Evolutionary conservation across 768 basidiomycete species (phyloP).

Genomic region (Scleroderma citrinum): DNA sequence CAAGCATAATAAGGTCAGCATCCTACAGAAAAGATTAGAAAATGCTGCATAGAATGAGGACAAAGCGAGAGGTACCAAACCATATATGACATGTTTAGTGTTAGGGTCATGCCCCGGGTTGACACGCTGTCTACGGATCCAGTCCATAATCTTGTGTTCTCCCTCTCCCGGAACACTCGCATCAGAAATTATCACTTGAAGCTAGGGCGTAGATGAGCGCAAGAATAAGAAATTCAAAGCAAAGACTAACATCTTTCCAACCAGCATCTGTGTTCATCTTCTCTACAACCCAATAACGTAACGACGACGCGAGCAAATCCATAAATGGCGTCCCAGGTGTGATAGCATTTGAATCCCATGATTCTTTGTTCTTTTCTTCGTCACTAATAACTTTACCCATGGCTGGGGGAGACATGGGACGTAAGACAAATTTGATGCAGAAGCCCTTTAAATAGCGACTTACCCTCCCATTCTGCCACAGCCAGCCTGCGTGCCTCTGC

Average conservation of each 20-base stretch:
- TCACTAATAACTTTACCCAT: conserved; percentile 87
- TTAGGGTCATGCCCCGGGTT: conserved; percentile 93
- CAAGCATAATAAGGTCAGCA: conserved; percentile 98
- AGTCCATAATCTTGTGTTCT: conserved; percentile 99
- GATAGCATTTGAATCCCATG: conserved; percentile 99
- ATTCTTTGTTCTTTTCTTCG: conserved; percentile 74
- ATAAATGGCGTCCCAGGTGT: conserved; percentile 99
- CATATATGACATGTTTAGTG: conserved; percentile 95
- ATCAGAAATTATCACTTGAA: conserved; percentile 96
- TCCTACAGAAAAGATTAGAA: conserved; percentile 49
- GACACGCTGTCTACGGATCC: conserved; percentile 81
- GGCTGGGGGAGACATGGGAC: conserved; percentile 38
- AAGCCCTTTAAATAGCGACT: conserved; percentile 11
- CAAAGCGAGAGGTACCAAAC: conserved; percentile 54
- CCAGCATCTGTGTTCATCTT: conserved; percentile 95
- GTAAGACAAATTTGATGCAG: not conserved
- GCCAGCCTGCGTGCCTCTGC: conserved; percentile 82
- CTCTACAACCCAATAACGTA: conserved; percentile 94
- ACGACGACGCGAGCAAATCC: conserved; percentile 79
- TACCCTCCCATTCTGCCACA: conserved; percentile 81
- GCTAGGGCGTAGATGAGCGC: conserved; percentile 34
- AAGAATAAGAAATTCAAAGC: not conserved
- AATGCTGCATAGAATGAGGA: not conserved
- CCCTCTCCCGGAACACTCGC: conserved; percentile 97
- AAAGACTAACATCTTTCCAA: conserved; percentile 78